Percentiles rank a stretch among this genome's conserved stretches.
Evolutionary conservation across 768 basidiomycete genomes (phyloP).

Genomic region (Strobilomyces echinocephalus): DNA sequence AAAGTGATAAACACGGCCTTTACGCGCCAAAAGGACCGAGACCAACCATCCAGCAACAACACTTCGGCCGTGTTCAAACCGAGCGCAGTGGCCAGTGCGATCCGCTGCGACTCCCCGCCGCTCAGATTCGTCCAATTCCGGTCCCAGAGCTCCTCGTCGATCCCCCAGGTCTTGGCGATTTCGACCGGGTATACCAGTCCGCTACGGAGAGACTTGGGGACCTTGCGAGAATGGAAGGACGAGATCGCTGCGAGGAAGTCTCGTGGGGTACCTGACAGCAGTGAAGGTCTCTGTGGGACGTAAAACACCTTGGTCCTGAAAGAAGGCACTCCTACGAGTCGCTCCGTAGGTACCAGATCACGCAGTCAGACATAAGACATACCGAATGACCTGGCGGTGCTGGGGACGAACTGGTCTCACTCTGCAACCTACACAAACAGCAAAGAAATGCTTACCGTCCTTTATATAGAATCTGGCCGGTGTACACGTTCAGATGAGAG

Average conservation of each 20-base stretch:
- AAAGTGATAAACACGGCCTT: not conserved
- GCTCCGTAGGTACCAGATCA: not conserved
- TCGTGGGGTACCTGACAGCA: constrained; percentile 77
- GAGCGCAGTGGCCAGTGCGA: constrained; percentile 72
- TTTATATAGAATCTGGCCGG: constrained; percentile 57
- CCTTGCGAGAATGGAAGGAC: constrained; percentile 44
- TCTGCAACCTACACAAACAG: not conserved
- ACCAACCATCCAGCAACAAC: constrained; percentile 72
- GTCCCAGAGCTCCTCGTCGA: constrained; percentile 68
- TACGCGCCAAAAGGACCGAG: not conserved
- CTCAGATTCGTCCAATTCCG: constrained; percentile 76
- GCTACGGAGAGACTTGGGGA: constrained; percentile 21
- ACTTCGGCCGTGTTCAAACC: constrained; percentile 74
- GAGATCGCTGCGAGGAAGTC: constrained; percentile 61
- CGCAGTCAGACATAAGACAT: constrained; percentile 12
- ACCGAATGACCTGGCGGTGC: constrained; percentile 50
- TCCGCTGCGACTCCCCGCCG: constrained; percentile 82
- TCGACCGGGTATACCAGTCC: constrained; percentile 41
- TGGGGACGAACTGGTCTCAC: constrained; percentile 19
- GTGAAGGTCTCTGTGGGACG: constrained; percentile 82
- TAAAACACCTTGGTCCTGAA: constrained; percentile 81
- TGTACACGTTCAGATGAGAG: constrained; percentile 70
- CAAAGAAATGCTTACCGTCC: constrained; percentile 49
- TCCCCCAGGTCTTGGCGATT: constrained; percentile 60
- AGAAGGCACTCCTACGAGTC: constrained; percentile 57